Base-by-base conservation (phyloP, 2,329 filamentous ascomycete genomes). In the Clonostachys solani region DNA sequence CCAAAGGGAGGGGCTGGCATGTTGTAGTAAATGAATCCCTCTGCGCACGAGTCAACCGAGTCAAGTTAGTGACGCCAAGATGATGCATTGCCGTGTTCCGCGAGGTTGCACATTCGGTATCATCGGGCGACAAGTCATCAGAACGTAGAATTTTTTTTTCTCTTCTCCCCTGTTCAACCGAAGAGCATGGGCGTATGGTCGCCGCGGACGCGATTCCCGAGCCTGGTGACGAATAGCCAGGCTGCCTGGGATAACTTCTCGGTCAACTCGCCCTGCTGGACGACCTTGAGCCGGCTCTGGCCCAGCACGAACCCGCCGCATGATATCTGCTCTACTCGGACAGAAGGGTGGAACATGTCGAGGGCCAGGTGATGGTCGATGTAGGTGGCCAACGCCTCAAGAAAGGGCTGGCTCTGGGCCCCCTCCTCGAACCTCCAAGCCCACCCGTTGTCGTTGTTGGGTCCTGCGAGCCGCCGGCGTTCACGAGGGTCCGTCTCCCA, bases 221-320 rank as follows among this genome's bases (percentile, higher is more conserved):
- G 52, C 23, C 61, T 60, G 41, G 60, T 60, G 44, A 67, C 60
- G 51, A 69, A 68, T 46, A 61, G 59, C 67, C 67, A 69, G 2
- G 66, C 62, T 12, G 65, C 65, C 13, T 55, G 59, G 8, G 60
- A 63, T 4, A 66, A 48, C 18, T 57, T 58, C 10, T 60, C 56
- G n/a, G 60, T 60, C 5, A 57, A 46, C 40, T 59, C 47, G n/a
- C 40, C 33, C 42, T 36, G 47, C 17, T 41, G 59, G 15, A 68
- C 47, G 13, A 80, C 58, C 59, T 82, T 82, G 17, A 82, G 44
- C 29, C 76, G 66, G 12, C 64, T 72, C 50, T 80, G 77, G 0
- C 74, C 74, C 12, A 82, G 61, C 36, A 75, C 73, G 47, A 83
- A 83, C 0, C 77, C 78, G 1, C 72, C 74, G 49, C 78, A 82